A percentile compares a stretch with the other conserved stretches of the same genome.
Evolutionary conservation across 2,329 filamentous ascomycete species (phyloP).

Genomic region (Monilinia fructicola): DNA sequence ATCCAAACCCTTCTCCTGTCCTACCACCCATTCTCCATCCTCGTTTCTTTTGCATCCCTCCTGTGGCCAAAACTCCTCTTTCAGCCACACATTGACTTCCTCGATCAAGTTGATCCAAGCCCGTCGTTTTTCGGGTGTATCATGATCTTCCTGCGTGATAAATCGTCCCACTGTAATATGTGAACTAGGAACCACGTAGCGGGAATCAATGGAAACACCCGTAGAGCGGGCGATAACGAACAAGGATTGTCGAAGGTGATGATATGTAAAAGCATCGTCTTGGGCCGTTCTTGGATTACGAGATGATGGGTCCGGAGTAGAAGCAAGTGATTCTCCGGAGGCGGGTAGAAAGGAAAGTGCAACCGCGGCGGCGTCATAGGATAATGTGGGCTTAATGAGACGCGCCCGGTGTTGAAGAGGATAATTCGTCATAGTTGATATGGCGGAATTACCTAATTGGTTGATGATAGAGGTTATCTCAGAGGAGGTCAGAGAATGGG

Average conservation of each 20-base stretch:
- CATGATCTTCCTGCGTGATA: conserved; percentile 64
- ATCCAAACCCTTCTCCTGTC: conserved; percentile 78
- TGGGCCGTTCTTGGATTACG: conserved; percentile 41
- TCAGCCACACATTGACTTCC: conserved; percentile 73
- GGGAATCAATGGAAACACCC: conserved; percentile 69
- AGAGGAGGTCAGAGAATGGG: conserved; percentile 70
- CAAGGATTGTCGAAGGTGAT: conserved; percentile 81
- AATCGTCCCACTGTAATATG: conserved; percentile 88
- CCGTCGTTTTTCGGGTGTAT: conserved; percentile 50
- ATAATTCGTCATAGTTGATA: conserved; percentile 63
- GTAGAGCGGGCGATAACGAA: conserved; percentile 60
- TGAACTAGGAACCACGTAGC: conserved; percentile 86
- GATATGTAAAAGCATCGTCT: conserved; percentile 76
- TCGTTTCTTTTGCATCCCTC: conserved; percentile 43
- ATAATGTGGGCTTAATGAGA: conserved; percentile 78
- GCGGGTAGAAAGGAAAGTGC: conserved; percentile 87
- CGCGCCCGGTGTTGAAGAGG: conserved; percentile 67
- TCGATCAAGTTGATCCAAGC: conserved; percentile 71
- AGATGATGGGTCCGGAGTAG: conserved; percentile 14
- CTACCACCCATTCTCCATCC: conserved; percentile 79
- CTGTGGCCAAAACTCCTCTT: conserved; percentile 67
- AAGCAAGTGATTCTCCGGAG: conserved; percentile 54
- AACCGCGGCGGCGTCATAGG: conserved; percentile 81
- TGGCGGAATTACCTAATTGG: conserved; percentile 51
- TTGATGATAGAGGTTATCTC: conserved; percentile 66